phyloP scores from a whole-genome alignment of 1,284 basidiomycete genomes.

The Chalciporus sp. region DNA sequence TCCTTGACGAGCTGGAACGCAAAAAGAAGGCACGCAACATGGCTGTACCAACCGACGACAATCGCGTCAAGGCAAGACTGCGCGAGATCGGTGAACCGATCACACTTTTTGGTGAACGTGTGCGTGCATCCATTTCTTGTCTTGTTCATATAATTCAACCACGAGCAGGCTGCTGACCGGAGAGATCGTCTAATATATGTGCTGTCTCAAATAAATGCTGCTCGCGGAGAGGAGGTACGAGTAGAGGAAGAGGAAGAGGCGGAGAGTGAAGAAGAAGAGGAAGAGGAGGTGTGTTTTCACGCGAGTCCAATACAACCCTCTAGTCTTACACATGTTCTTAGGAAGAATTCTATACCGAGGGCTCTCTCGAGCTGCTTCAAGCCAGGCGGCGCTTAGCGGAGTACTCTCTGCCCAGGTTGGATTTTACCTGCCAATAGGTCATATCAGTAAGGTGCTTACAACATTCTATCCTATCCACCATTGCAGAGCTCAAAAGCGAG shows the following conservation, averaged over 20 bases:
- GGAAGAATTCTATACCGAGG: conserved; percentile 97
- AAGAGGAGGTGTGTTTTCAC: conserved; percentile 68
- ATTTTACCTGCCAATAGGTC: conserved; percentile 57
- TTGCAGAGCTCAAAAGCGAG: conserved; percentile 88
- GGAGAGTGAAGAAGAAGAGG: conserved; percentile 82
- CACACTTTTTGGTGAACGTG: conserved; percentile 95
- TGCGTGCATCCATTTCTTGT: conserved; percentile 44
- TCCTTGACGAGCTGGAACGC: conserved; percentile 90
- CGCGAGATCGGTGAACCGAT: conserved; percentile 95
- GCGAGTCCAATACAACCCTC: neutral
- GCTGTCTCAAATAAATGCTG: conserved; percentile 86
- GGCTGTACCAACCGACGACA: conserved; percentile 97
- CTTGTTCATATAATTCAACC: conserved; percentile 23
- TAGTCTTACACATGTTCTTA: conserved; percentile 29
- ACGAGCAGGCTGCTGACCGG: conserved; percentile 75
- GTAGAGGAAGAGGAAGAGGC: conserved; percentile 69
- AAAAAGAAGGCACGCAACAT: conserved; percentile 93
- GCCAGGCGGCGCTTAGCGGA: conserved; percentile 85
- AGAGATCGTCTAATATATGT: conserved; percentile 94
- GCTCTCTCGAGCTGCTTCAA: conserved; percentile 82
- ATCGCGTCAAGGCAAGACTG: conserved; percentile 84
- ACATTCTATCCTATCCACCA: conserved; percentile 38
- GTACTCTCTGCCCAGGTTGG: conserved; percentile 92
- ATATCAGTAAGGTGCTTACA: conserved; percentile 79
- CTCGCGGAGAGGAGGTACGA: conserved; percentile 70